phyloP scores from a whole-genome alignment of 306 rosid genomes.

The Mimosa pudica region DNA sequence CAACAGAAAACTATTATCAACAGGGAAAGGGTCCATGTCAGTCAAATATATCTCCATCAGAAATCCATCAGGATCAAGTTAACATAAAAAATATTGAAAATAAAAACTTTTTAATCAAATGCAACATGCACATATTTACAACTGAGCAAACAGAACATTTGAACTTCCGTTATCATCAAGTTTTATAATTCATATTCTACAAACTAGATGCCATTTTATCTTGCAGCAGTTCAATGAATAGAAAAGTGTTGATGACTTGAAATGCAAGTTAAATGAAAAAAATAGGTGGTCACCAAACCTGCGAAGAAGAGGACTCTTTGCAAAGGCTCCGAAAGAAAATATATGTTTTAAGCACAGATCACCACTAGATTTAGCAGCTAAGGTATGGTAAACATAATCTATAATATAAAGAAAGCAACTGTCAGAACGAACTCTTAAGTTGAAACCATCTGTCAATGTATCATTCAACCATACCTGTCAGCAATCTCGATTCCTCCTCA shows the following conservation, averaged over 20 bases:
- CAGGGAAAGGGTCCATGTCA: not conserved
- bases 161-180: not conserved
- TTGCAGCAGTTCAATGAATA: slow-evolving; percentile 17
- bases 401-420: slow-evolving; percentile 39
- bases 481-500: slow-evolving; percentile 70
- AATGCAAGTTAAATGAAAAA: slow-evolving; percentile 19
- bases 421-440: slow-evolving; percentile 33
- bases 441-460: slow-evolving; percentile 22
- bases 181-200: not conserved
- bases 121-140: not conserved
- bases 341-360: slow-evolving; percentile 90
- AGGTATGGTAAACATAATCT: slow-evolving; percentile 91
- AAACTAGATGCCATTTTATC: slow-evolving; percentile 8
- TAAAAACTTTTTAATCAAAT: slow-evolving; percentile 22
- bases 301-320: slow-evolving; percentile 82
- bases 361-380: slow-evolving; percentile 94
- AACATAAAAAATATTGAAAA: slow-evolving; percentile 7
- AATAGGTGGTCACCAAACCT: slow-evolving; percentile 55
- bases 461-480: slow-evolving; percentile 61
- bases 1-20: not conserved
- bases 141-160: not conserved
- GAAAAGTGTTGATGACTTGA: not conserved
- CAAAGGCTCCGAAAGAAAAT: slow-evolving; percentile 85
- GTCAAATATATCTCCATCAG: slow-evolving; percentile 19
- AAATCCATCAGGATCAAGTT: slow-evolving; percentile 29